Base-by-base conservation (phyloP, 108 stramenopile genomes). In the Cyclotella cryptica region DNA sequence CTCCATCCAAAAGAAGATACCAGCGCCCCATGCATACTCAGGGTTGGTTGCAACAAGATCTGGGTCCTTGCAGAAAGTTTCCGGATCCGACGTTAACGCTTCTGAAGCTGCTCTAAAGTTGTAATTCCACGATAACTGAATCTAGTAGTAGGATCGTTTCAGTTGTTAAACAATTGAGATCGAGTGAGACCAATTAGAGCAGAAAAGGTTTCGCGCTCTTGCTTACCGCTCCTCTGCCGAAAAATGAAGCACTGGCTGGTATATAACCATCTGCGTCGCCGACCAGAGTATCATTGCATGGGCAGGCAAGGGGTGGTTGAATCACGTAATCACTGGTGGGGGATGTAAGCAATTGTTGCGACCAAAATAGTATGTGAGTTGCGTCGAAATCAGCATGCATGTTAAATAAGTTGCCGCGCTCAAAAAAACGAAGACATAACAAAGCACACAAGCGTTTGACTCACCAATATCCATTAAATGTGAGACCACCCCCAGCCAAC, bases 1-100 rank as follows among this genome's bases (percentile, higher is more conserved):
- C 49, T 84, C 83, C 83, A 84, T 84, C 83, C 83, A 82, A 39
- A 75, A 82, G 44, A 82, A 82, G 12, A 82, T 30, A 51, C 75
- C 75, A n/a, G 75, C 81, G 0, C 75, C 75, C 82, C 75, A 77
- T 29, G 75, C 82, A 43, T 84, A 84, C 66, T 78, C 76, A 10
- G 76, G 77, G 46, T 51, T 71, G 14, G 72, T 74, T 12, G 83
- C 83, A 29, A 84, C 74, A 6, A 84, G 72, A 66, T 84, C 83
- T 9, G 83, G 83, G 28, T 78, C 45, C 10, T 84, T 69, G 28
- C 83, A 84, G 77, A 84, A 84, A 7, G 77, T 84, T 13, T 66
- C n/a, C 17, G 76, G 39, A 65, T 77, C 76, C 3, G 75, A 75
- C 10, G 83, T 84, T 62, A 84, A 69, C 15, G 83, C 83, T 22